Evolutionary conservation across 352 stramenopile species (phyloP).

Genomic region (Saprolegnia parasitica): DNA sequence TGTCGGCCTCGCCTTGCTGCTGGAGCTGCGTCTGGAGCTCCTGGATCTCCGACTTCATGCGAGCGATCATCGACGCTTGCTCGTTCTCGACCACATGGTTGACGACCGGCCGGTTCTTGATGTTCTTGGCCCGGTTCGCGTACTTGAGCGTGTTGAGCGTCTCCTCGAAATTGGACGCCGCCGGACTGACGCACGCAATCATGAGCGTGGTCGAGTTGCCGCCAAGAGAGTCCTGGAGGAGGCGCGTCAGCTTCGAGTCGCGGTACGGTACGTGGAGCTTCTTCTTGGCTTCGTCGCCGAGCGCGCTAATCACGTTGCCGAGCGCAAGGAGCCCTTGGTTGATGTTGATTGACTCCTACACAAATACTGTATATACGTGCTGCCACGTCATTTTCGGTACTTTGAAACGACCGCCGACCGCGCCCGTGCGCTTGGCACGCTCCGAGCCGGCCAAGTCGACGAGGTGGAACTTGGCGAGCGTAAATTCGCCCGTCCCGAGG

Average conservation of each 20-base stretch:
- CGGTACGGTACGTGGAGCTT: conserved; percentile 79
- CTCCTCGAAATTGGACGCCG: conserved; percentile 88
- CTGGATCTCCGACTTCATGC: conserved; percentile 76
- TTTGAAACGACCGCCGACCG: conserved; percentile 82
- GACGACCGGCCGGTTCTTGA: conserved; percentile 98
- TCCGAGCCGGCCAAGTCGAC: conserved; percentile 95
- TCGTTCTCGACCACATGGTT: conserved; percentile 81
- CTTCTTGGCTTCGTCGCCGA: conserved; percentile 86
- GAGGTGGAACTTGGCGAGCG: conserved; percentile 89
- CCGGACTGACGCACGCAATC: conserved; percentile 83
- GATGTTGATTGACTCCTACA: conserved; percentile 91
- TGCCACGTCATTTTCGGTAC: conserved; percentile 4
- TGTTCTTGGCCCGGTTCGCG: conserved; percentile 99
- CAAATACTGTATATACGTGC: no score
- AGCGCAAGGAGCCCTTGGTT: conserved; percentile 94
- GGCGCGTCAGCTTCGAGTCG: conserved; percentile 86
- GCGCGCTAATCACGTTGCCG: conserved; percentile 93
- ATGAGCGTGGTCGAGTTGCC: conserved; percentile 89
- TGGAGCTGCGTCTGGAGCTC: conserved; percentile 64
- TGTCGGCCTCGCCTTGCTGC: neutral
- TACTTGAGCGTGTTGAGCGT: conserved; percentile 98
- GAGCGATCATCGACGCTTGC: conserved; percentile 48
- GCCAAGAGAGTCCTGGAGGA: conserved; percentile 83
- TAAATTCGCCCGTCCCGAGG: conserved; percentile 39
- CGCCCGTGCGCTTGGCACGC: conserved; percentile 88